phyloP scores from a whole-genome alignment of 2,329 filamentous ascomycete species.

The Ophiostoma sp. region DNA sequence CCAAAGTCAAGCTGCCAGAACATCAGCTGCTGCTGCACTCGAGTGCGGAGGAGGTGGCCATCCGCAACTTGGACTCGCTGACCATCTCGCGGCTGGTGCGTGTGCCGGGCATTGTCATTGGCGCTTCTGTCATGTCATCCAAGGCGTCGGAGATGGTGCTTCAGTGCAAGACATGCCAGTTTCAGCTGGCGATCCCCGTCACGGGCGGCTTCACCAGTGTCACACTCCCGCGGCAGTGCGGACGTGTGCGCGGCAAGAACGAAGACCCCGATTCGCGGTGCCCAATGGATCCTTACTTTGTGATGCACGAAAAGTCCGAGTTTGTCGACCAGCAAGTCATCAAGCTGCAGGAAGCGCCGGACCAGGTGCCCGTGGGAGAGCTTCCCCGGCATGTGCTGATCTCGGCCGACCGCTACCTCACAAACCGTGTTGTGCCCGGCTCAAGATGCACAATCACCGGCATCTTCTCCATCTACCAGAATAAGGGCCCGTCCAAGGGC shows the following conservation, averaged over 20 bases:
- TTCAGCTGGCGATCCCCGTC: constrained; percentile 64
- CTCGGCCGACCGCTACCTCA: constrained; percentile 91
- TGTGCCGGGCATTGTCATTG: constrained; percentile 95
- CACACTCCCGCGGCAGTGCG: constrained; percentile 75
- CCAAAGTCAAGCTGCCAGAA: constrained; percentile 66
- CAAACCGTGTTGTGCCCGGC: constrained; percentile 91
- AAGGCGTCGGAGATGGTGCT: constrained; percentile 85
- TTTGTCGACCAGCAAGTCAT: constrained; percentile 98
- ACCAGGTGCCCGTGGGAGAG: constrained; percentile 95
- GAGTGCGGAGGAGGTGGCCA: constrained; percentile 81
- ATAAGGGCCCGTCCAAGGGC: constrained; percentile 66
- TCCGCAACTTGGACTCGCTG: constrained; percentile 86
- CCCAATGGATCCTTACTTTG: constrained; percentile 90
- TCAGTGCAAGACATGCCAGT: constrained; percentile 80
- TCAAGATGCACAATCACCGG: constrained; percentile 94
- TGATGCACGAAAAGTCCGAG: constrained; percentile 85
- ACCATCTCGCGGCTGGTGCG: constrained; percentile 92
- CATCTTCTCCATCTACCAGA: constrained; percentile 96
- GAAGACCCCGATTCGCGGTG: constrained; percentile 70
- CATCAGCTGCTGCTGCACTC: constrained; percentile 96
- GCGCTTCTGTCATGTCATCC: constrained; percentile 91
- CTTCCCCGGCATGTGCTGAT: constrained; percentile 90
- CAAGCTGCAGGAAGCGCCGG: constrained; percentile 94
- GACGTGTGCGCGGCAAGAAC: constrained; percentile 55
- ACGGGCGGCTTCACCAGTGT: constrained; percentile 83